These are phyloP conservation scores for Dioscorea zingiberensis DNA, from an alignment of 106 monocot genomes.

Conservation along the genomic window DNA sequence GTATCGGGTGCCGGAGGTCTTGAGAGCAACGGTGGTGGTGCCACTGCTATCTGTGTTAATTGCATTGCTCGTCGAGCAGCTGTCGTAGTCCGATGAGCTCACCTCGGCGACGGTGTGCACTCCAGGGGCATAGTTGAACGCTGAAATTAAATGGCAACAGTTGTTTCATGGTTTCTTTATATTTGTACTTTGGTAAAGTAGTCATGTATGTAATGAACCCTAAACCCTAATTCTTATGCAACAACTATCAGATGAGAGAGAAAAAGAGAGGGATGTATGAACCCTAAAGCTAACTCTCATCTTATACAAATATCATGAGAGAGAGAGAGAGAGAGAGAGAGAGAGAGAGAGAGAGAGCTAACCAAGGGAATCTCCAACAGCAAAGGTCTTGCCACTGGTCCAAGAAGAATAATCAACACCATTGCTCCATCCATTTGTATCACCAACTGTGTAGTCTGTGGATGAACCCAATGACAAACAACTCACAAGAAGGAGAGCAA, in stretches of 20 bases:
- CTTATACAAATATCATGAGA: neutral
- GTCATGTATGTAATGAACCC: too few relatives aligned
- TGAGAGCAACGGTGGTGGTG: constrained; percentile 27
- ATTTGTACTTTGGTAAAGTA: too few relatives aligned
- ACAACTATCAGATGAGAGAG: neutral
- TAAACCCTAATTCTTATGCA: too few relatives aligned
- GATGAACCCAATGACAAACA: constrained; percentile 16
- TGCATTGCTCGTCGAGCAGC: constrained; percentile 33
- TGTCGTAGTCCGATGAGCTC: constrained; percentile 24
- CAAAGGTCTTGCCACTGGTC: constrained; percentile 37
- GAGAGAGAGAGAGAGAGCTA: neutral
- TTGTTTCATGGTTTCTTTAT: too few relatives aligned
- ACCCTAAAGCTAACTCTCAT: neutral
- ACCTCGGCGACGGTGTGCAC: constrained; percentile 51
- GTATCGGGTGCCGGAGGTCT: constrained; percentile 35
- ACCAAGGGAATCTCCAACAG: constrained; percentile 36
- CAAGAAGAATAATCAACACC: constrained; percentile 35
- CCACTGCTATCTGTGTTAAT: constrained; percentile 34
- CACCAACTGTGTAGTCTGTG: constrained; percentile 49
- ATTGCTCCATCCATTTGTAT: constrained; percentile 33
- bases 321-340: neutral
- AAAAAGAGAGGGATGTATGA: neutral
- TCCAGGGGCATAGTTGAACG: constrained; percentile 27
- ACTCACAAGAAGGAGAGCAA: constrained; percentile 12
- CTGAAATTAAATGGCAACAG: too few relatives aligned